phyloP scores from a whole-genome alignment of 2,329 filamentous ascomycete genomes.

The Rhinocladiella similis region DNA sequence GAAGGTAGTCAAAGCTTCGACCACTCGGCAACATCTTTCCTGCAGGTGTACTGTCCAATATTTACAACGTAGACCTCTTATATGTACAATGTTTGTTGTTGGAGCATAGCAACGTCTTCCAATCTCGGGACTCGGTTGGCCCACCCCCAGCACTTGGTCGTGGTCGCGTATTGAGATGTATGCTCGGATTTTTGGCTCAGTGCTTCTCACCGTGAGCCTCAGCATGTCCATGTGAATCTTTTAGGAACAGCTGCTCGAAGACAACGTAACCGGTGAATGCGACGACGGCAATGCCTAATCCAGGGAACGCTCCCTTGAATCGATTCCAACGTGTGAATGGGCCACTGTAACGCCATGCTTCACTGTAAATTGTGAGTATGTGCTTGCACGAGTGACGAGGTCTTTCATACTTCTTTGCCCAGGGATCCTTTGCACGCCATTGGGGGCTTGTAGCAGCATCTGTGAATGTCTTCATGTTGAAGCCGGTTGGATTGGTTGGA shows the following conservation, averaged over 20 bases:
- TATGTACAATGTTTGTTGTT: conserved; percentile 18
- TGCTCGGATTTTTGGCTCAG: conserved; percentile 9
- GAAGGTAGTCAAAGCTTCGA: neutral
- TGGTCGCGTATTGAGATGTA: conserved; percentile 9
- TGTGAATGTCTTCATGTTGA: conserved; percentile 65
- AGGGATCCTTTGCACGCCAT: conserved; percentile 54
- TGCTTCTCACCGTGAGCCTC: conserved; percentile 52
- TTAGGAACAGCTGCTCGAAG: conserved; percentile 84
- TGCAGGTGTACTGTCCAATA: neutral
- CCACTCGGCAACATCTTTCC: neutral
- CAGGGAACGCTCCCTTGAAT: conserved; percentile 83
- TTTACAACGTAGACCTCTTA: conserved; percentile 1
- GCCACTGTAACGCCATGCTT: conserved; percentile 92
- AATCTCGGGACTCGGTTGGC: conserved; percentile 7
- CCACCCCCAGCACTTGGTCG: conserved; percentile 30
- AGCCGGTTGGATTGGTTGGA: conserved; percentile 76
- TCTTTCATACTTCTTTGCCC: conserved; percentile 58
- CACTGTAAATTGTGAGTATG: conserved; percentile 55
- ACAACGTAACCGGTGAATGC: conserved; percentile 87
- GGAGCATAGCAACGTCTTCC: conserved; percentile 4
- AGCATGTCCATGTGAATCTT: conserved; percentile 65
- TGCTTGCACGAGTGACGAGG: neutral
- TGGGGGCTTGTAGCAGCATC: conserved; percentile 28
- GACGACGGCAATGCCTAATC: conserved; percentile 86
- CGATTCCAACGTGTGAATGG: conserved; percentile 86